These are phyloP conservation scores for Trametes cinnabarina DNA, from an alignment of 768 basidiomycete genomes.

Conservation along the genomic window DNA sequence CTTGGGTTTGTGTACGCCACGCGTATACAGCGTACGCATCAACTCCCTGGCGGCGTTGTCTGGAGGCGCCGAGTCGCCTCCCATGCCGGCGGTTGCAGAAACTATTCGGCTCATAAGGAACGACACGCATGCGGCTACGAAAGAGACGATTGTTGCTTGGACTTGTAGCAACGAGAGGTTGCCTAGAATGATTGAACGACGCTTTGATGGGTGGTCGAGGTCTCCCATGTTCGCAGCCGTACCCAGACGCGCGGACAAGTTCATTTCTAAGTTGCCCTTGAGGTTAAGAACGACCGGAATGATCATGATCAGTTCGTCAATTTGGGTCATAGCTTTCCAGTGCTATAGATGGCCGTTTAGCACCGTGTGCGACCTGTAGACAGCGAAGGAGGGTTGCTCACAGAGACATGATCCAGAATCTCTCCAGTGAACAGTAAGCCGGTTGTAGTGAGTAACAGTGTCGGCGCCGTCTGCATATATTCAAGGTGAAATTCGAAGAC, in stretches of 20 bases:
- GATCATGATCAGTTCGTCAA: conserved; percentile 96
- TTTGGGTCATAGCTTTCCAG: conserved; percentile 85
- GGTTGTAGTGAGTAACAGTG: conserved; percentile 77
- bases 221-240: conserved; percentile 94
- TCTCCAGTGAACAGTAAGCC: conserved; percentile 90
- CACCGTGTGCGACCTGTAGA: neutral
- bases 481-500: neutral
- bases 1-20: conserved; percentile 17
- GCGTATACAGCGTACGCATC: neutral
- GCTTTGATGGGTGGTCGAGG: conserved; percentile 66
- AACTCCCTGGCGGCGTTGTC: neutral
- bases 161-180: conserved; percentile 89
- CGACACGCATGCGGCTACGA: conserved; percentile 76
- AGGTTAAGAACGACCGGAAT: conserved; percentile 92
- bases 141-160: conserved; percentile 87
- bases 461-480: conserved; percentile 70
- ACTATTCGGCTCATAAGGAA: conserved; percentile 69
- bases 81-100: conserved; percentile 30
- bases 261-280: conserved; percentile 99
- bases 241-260: conserved; percentile 90
- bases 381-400: conserved; percentile 36
- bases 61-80: neutral
- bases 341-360: conserved; percentile 42
- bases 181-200: conserved; percentile 69
- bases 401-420: conserved; percentile 83